Conservation (phyloP, 73 alveolate species). For the Vitrella brassicaformis region DNA sequence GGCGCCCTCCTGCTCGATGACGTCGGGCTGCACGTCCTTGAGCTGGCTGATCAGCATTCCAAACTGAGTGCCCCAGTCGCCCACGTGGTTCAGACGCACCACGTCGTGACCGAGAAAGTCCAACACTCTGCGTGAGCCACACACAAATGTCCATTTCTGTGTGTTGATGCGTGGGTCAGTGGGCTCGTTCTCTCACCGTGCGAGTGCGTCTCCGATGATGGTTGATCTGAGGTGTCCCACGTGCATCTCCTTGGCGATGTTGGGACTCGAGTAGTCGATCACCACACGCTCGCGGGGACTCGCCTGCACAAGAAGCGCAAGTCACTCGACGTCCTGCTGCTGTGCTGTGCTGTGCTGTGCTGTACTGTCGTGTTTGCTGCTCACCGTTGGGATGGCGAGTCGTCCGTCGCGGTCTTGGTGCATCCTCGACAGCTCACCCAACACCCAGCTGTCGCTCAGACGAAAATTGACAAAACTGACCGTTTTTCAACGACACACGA, state of each 20-base stretch:
- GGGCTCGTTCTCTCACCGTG: no score
- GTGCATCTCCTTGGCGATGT: conserved; percentile 98
- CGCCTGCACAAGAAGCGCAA: conserved; percentile 14
- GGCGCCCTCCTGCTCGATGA: no score
- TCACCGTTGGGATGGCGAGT: not conserved
- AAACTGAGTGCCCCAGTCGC: conserved; percentile 99
- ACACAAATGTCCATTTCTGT: no score
- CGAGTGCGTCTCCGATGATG: conserved; percentile 87
- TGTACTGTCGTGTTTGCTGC: no score
- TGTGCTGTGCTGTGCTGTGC: no score
- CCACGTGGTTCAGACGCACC: conserved; percentile 86
- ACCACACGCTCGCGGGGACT: conserved; percentile 49
- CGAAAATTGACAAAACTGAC: not conserved
- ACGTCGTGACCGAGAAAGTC: conserved; percentile 93
- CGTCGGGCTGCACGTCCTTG: no score
- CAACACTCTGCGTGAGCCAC: no score
- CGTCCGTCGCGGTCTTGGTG: not conserved
- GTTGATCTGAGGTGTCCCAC: conserved; percentile 99
- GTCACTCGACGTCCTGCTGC: no score
- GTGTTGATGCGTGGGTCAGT: no score
- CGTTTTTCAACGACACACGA: not conserved
- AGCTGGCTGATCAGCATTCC: conserved; percentile 94
- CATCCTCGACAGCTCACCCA: not conserved
- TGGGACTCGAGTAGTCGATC: conserved; percentile 97
- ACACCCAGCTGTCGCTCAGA: not conserved